Evolutionary conservation across 805 yeast genomes (phyloP).

Genomic region (Clavispora fructus): DNA sequence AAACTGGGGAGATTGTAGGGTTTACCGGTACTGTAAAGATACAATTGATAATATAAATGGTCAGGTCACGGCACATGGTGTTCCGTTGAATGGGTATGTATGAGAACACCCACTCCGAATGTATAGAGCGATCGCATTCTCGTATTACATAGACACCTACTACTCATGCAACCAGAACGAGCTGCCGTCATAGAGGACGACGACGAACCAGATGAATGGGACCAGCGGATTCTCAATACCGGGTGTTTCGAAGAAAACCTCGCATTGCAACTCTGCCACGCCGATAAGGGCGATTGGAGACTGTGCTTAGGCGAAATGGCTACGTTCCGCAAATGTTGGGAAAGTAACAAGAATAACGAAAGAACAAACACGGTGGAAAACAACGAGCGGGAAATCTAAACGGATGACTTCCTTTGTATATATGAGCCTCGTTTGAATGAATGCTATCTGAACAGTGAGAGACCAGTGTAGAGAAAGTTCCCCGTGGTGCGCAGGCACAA

Average conservation of each 20-base stretch:
- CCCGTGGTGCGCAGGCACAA: too few relatives aligned
- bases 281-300: slow-evolving; percentile 80
- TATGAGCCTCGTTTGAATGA: background rate
- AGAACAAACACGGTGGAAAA: slow-evolving; percentile 41
- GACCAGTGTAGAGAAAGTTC: too few relatives aligned
- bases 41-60: too few relatives aligned
- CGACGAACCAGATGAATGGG: slow-evolving; percentile 74
- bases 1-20: too few relatives aligned
- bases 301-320: slow-evolving; percentile 52
- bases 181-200: slow-evolving; percentile 22
- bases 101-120: background rate
- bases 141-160: background rate
- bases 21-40: too few relatives aligned
- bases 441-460: background rate
- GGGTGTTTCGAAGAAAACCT: slow-evolving; percentile 75
- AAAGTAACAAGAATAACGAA: slow-evolving; percentile 45
- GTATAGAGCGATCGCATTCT: background rate
- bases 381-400: background rate
- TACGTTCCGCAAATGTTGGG: slow-evolving; percentile 63
- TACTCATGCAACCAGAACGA: background rate
- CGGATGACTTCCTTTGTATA: background rate
- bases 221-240: slow-evolving; percentile 62
- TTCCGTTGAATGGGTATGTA: too few relatives aligned
- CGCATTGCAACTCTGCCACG: slow-evolving; percentile 69
- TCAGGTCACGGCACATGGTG: too few relatives aligned